Conservation (phyloP, 2,329 filamentous ascomycete genomes). For the Calonectria crousiana region DNA sequence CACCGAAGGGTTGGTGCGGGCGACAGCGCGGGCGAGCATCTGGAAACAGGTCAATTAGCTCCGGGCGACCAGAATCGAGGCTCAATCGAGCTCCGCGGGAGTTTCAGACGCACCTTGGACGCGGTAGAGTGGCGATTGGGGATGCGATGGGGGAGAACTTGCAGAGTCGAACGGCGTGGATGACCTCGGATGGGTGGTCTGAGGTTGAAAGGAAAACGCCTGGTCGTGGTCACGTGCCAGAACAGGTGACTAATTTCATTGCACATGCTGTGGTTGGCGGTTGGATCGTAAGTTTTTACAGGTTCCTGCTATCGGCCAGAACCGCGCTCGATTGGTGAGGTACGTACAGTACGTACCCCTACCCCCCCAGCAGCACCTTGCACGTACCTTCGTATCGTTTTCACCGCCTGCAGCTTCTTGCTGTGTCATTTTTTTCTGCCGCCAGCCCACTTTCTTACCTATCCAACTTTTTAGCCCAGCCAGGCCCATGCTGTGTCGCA, state of each 20-base stretch:
- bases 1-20: slow-evolving; percentile 74
- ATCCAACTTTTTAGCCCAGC: slow-evolving; percentile 42
- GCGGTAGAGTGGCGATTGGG: slow-evolving; percentile 43
- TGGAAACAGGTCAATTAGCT: slow-evolving; percentile 63
- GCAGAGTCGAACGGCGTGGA: slow-evolving; percentile 41
- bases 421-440: slow-evolving; percentile 44
- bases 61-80: not conserved
- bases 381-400: not conserved
- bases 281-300: slow-evolving; percentile 21
- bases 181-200: slow-evolving; percentile 46
- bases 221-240: slow-evolving; percentile 35
- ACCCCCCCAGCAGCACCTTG: not conserved
- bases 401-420: slow-evolving; percentile 39
- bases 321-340: slow-evolving; percentile 13
- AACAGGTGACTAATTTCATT: slow-evolving; percentile 38
- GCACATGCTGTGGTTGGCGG: slow-evolving; percentile 27
- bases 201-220: slow-evolving; percentile 49
- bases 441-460: slow-evolving; percentile 40
- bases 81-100: slow-evolving; percentile 18
- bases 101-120: slow-evolving; percentile 42
- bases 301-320: slow-evolving; percentile 37
- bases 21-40: slow-evolving; percentile 85
- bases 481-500: slow-evolving; percentile 33
- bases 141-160: slow-evolving; percentile 38
- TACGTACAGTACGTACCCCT: slow-evolving; percentile 10